Evolutionary conservation across 2,329 filamentous ascomycete genomes (phyloP), one percentile per base, ranked within the genome.

Genomic region (Aspergillus novofumigatus): DNA sequence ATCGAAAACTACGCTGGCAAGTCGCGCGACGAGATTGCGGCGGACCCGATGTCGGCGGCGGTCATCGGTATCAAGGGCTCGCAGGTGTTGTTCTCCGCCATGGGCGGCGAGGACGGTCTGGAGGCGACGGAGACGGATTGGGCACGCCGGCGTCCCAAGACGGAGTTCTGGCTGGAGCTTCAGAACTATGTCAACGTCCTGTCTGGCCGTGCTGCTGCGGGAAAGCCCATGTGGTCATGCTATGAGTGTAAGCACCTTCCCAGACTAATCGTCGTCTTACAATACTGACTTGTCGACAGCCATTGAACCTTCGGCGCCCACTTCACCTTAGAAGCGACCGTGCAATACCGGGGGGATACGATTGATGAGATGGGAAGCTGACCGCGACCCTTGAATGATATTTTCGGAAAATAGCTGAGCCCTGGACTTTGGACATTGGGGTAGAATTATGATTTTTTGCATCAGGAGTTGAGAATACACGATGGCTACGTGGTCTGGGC

Each of bases 61-160:
- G 91, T 99, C 42, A 97, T 99, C 68, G 94, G 94, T 26, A 93
- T 99, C 72, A 88, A 91, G 76, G 92, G 92, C 23, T 92, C 92
- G 1, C 86, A 89, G 67, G 90, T 99, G 9, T 85, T 92, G n/a
- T 96, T 97, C 74, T 88, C 86, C 8, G 81, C 89, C 0, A 90
- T 97, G 84, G 83, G 76, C 17, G 77, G 76, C 5, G 65, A 67
- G 1, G 59, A 87, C 67, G 83, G 85, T 47, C 82, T 97, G 8
- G 94, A 97, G 78, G 84, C 85, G 64, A 84, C 85, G 25, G 90
- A 92, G 68, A 97, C 94, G 3, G 93, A 99, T 78, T 99, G 94
- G 94, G 85, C 86, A 63, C 92, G 95, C 74, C 83, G 94, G 52
- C 82, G 94, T 52, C 93, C 94, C 49, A 90, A 86, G 76, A 77